phyloP scores from a whole-genome alignment of 2,329 filamentous ascomycete species.

The Lasiodiplodia citricola region DNA sequence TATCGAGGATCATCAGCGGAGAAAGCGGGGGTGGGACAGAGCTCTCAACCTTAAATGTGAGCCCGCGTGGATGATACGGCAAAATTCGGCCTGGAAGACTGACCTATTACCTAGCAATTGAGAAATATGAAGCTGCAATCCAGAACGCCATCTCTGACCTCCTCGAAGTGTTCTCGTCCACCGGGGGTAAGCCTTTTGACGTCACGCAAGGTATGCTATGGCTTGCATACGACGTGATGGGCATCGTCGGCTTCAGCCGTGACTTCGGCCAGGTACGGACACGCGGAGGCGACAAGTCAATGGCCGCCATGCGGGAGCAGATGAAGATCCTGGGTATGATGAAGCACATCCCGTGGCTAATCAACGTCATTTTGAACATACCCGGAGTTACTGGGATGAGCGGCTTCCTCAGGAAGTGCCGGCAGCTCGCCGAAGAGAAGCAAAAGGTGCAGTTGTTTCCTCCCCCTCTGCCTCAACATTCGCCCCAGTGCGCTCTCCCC shows the following conservation, averaged over 20 bases:
- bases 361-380: constrained; percentile 38
- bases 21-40: constrained; percentile 4
- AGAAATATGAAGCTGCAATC: not conserved
- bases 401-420: constrained; percentile 38
- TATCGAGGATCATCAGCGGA: constrained; percentile 37
- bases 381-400: constrained; percentile 38
- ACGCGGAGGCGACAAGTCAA: no score
- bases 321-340: constrained; percentile 42
- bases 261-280: constrained; percentile 37
- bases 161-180: not conserved
- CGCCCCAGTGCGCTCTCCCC: not conserved
- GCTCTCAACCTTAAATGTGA: no score
- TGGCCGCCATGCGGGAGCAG: constrained; percentile 30
- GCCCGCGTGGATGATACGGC: no score
- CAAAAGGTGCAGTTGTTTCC: constrained; percentile 32
- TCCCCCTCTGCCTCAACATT: not conserved
- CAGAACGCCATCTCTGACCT: not conserved
- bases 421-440: constrained; percentile 38
- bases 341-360: constrained; percentile 44
- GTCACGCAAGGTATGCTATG: not conserved
- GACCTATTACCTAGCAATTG: not conserved
- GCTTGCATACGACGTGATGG: constrained; percentile 57
- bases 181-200: not conserved
- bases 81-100: no score
- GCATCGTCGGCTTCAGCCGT: constrained; percentile 50